Conservation (phyloP, 2,329 filamentous ascomycete genomes). For the Trichocomaceae sp. region DNA sequence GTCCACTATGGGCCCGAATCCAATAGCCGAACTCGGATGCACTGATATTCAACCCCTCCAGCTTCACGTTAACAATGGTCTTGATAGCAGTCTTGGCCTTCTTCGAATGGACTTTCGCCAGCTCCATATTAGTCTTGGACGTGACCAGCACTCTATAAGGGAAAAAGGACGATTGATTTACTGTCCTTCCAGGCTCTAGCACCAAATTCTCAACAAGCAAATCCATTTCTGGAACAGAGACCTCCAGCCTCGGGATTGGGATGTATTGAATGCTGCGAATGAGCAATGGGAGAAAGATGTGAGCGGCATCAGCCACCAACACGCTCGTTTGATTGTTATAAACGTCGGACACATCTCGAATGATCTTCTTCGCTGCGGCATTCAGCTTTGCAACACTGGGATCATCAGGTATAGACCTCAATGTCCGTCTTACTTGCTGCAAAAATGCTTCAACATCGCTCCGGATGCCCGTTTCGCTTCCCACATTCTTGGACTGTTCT, state of each 20-base stretch:
- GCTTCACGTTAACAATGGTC: constrained; percentile 67
- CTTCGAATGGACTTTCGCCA: constrained; percentile 67
- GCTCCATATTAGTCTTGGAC: constrained; percentile 78
- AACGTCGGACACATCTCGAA: constrained; percentile 61
- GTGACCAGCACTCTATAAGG: constrained; percentile 76
- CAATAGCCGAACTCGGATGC: constrained; percentile 88
- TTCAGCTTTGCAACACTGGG: constrained; percentile 63
- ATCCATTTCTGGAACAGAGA: constrained; percentile 76
- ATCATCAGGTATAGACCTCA: constrained; percentile 65
- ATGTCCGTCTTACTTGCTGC: constrained; percentile 59
- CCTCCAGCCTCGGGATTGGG: constrained; percentile 83
- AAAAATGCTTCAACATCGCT: constrained; percentile 69
- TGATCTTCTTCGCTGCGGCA: constrained; percentile 60
- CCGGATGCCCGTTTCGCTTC: constrained; percentile 60
- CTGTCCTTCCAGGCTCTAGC: constrained; percentile 75
- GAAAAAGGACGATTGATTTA: constrained; percentile 82
- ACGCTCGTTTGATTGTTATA: constrained; percentile 61
- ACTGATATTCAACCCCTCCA: constrained; percentile 75
- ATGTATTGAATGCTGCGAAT: constrained; percentile 76
- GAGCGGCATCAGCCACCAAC: constrained; percentile 66
- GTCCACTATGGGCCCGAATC: constrained; percentile 68
- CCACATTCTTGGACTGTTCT: constrained; percentile 51
- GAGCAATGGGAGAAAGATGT: constrained; percentile 72
- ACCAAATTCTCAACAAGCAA: constrained; percentile 85
- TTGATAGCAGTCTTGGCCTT: constrained; percentile 60